Evolutionary conservation across 306 rosid genomes (phyloP).

Genomic region (Elaeagnus macrophylla): DNA sequence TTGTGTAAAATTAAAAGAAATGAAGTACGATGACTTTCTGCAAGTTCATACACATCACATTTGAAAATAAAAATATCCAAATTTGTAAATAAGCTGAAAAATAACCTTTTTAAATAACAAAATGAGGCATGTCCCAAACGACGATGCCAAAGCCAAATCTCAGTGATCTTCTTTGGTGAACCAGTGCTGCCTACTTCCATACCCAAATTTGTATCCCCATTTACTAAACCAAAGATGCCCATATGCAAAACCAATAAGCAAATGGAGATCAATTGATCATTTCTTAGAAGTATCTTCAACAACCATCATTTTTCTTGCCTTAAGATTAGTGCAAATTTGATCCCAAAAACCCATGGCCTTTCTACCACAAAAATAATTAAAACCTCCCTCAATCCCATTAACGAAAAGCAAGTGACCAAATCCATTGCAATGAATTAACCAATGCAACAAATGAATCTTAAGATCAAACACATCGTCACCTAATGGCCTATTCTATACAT

Average conservation of each 20-base stretch:
- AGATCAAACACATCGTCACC: slow-evolving; percentile 42
- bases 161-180: no score
- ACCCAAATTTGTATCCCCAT: slow-evolving; percentile 71
- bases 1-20: no score
- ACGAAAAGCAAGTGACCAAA: slow-evolving; percentile 71
- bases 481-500: slow-evolving; percentile 61
- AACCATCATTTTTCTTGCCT: slow-evolving; percentile 48
- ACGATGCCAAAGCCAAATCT: no score
- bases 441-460: slow-evolving; percentile 60
- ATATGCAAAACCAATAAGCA: slow-evolving; percentile 80
- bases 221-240: slow-evolving; percentile 87
- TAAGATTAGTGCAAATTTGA: slow-evolving; percentile 54
- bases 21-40: no score
- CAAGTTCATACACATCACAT: no score
- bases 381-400: slow-evolving; percentile 80
- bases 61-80: no score
- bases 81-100: no score
- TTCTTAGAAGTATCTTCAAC: slow-evolving; percentile 68
- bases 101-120: no score
- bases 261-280: slow-evolving; percentile 67
- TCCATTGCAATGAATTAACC: slow-evolving; percentile 72
- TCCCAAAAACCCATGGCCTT: slow-evolving; percentile 88
- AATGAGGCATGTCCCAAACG: no score
- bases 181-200: no score
- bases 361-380: slow-evolving; percentile 59